phyloP scores from a whole-genome alignment of 2,329 filamentous ascomycete species.

The Pseudofabraea citricarpa region DNA sequence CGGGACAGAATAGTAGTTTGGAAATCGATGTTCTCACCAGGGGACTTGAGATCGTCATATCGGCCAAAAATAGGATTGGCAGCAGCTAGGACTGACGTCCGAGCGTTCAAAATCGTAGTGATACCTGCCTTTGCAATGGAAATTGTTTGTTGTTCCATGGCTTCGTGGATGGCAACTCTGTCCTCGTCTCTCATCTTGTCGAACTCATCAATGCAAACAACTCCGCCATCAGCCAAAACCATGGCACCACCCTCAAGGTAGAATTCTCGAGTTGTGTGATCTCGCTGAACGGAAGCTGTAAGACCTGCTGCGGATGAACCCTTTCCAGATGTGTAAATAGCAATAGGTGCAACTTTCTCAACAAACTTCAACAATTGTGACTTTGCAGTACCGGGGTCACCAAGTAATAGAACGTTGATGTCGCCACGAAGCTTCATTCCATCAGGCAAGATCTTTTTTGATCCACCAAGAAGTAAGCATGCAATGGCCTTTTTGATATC shows the following conservation, averaged over 20 bases:
- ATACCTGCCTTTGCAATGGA: constrained; percentile 98
- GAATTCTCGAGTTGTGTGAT: constrained; percentile 88
- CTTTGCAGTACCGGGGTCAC: constrained; percentile 97
- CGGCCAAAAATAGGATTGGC: constrained; percentile 97
- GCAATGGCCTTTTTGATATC: constrained; percentile 98
- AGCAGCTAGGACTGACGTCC: constrained; percentile 90
- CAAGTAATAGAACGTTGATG: constrained; percentile 94
- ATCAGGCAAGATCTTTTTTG: constrained; percentile 95
- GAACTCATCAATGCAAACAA: constrained; percentile 98
- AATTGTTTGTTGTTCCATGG: constrained; percentile 99
- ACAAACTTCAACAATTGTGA: constrained; percentile 97
- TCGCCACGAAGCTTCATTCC: constrained; percentile 97
- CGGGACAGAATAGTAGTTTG: constrained; percentile 96
- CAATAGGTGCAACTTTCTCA: constrained; percentile 91
- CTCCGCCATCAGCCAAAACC: constrained; percentile 94
- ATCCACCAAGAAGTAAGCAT: constrained; percentile 87
- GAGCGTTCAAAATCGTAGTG: constrained; percentile 93
- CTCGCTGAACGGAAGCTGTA: constrained; percentile 92
- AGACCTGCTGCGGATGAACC: constrained; percentile 96
- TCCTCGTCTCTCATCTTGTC: constrained; percentile 99
- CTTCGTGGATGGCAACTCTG: constrained; percentile 95
- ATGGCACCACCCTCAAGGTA: constrained; percentile 98
- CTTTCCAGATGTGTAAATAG: constrained; percentile 98
- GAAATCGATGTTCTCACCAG: constrained; percentile 98
- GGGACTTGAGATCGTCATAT: constrained; percentile 96